phyloP scores from a whole-genome alignment of 1,139 yeast genomes.

The Sugiyamaella castrensis region DNA sequence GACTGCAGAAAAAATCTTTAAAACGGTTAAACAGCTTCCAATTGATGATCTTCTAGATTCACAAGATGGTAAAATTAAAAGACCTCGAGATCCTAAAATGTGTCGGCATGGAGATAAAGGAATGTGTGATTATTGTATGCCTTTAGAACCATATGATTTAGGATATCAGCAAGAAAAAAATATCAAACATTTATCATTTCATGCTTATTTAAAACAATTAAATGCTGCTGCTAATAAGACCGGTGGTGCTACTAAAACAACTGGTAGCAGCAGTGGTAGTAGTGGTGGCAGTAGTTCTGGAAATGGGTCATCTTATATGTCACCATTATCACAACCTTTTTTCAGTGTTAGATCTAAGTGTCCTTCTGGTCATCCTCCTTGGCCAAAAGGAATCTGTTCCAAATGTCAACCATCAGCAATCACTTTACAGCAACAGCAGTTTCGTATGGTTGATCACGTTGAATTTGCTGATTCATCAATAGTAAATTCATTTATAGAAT shows the following conservation, averaged over 20 bases:
- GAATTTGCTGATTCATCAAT: conserved; percentile 76
- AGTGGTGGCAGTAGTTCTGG: conserved; percentile 40
- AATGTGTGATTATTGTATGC: conserved; percentile 97
- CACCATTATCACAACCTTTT: conserved; percentile 74
- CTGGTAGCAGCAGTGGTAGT: conserved; percentile 40
- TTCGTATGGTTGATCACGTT: conserved; percentile 96
- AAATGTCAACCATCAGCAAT: conserved; percentile 96
- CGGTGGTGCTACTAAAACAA: conserved; percentile 5
- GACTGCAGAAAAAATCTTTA: conserved; percentile 24
- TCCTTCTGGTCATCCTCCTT: conserved; percentile 80
- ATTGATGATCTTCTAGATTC: conserved; percentile 69
- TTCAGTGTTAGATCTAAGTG: conserved; percentile 65
- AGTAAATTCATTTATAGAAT: conserved; percentile 77
- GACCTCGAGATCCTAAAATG: conserved; percentile 54
- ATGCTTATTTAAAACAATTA: conserved; percentile 72
- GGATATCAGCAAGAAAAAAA: conserved; percentile 69
- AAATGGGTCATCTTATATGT: conserved; percentile 66
- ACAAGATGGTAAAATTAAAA: conserved; percentile 67
- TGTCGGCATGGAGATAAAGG: conserved; percentile 92
- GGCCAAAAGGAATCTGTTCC: conserved; percentile 95
- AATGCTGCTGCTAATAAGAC: conserved; percentile 64
- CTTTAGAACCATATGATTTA: conserved; percentile 92
- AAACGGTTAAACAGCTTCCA: conserved; percentile 40
- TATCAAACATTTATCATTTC: conserved; percentile 87
- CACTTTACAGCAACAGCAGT: conserved; percentile 83